Evolutionary conservation across 2,329 filamentous ascomycete species (phyloP), one percentile per base, ranked within the genome.

Genomic region (Rhynchosporium graminicola): DNA sequence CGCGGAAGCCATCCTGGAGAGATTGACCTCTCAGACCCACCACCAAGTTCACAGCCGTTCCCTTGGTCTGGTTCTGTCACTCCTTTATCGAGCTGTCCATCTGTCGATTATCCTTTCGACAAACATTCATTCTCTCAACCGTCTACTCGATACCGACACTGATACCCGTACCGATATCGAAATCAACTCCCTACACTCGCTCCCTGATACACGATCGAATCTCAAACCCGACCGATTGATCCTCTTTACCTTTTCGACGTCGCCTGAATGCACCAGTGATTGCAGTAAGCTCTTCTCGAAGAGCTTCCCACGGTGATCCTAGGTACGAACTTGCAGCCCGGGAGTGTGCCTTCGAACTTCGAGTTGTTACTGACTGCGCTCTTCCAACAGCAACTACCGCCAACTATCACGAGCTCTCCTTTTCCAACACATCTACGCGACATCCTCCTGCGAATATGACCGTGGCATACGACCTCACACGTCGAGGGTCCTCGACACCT

Each of bases 401-500:
- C 59, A 48, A 63, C 63, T 57, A 64, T 52, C 56, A 62, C 58
- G 59, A 57, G 28, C 54, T 51, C 54, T 20, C 15, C 40, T 13
- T 57, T 42, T 40, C 47, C 52, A 3, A 60, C 59, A 20, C 42
- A 42, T 8, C 26, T 47, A 58, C 51, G 36, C 48, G 38, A 50
- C 58, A 48, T 10, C 20, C 31, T 38, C 48, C 33, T 52, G 51
- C 47, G 77, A 87, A 73, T 70, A 96, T 96, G 91, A 91, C 90
- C 51, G 86, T 91, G 77, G 83, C 85, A 74, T 87, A 87, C 76
- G 91, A 94, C 73, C 79, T 87, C 72, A 83, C 88, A 77, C 85
- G 87, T 72, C 85, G 90, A 75, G 85, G 85, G 76, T 84, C 86
- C 80, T 80, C 75, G 73, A 82, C 78, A 77, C 81, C 64, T 73